Conservation (phyloP, 805 yeast species). For the Saturnispora sekii region DNA sequence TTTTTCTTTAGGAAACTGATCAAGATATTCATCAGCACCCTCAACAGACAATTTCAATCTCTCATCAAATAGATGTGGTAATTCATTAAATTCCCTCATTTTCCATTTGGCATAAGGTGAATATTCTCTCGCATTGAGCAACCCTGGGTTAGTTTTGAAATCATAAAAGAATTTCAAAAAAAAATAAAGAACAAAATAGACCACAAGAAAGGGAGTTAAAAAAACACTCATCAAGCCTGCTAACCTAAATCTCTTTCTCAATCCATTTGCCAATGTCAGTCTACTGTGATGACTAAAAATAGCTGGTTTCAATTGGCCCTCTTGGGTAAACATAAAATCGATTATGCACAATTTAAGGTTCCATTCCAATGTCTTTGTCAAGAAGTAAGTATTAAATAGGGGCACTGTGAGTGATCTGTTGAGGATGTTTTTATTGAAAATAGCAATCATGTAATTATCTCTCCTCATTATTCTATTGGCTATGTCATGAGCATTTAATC, state of each 20-base stretch:
- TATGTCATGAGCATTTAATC: constrained; percentile 85
- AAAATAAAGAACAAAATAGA: constrained; percentile 72
- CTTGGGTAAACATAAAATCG: constrained; percentile 73
- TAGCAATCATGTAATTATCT: constrained; percentile 87
- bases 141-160: constrained; percentile 77
- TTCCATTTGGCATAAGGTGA: constrained; percentile 96
- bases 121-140: constrained; percentile 75
- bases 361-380: constrained; percentile 92
- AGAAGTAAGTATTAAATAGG: constrained; percentile 24
- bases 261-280: constrained; percentile 53
- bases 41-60: constrained; percentile 69
- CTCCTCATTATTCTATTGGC: constrained; percentile 94
- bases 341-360: constrained; percentile 79
- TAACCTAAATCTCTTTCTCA: constrained; percentile 69
- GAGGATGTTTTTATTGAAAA: constrained; percentile 69
- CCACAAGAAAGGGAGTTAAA: constrained; percentile 76
- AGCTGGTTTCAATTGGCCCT: constrained; percentile 69
- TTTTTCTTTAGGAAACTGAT: constrained; percentile 84
- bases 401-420: constrained; percentile 49
- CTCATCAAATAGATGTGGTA: constrained; percentile 77
- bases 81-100: constrained; percentile 86
- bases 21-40: constrained; percentile 73
- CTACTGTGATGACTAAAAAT: constrained; percentile 67
- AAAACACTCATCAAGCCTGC: constrained; percentile 81
- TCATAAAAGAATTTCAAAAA: constrained; percentile 91